Evolutionary conservation across 139 green algal species (phyloP), one percentile per base, ranked within the genome.

Genomic region (Monoraphidium neglectum): DNA sequence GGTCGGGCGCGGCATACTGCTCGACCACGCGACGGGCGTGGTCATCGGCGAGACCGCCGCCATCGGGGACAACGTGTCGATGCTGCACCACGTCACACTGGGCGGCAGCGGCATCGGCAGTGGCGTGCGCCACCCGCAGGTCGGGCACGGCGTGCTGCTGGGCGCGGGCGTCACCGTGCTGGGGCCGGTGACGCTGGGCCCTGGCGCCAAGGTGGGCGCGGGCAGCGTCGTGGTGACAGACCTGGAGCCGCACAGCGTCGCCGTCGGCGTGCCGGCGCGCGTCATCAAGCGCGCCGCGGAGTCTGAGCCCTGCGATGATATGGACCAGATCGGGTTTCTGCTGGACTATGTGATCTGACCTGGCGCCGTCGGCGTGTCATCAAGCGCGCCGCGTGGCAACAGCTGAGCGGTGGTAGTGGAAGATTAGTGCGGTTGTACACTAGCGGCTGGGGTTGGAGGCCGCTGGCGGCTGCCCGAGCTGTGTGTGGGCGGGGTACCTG

Each of bases 11-110:
- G 95, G 94, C 47, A 83, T 98, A 10, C 70, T 99, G 33, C 81
- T 99, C 2, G 95, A 99, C 82, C 95, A 99, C 81, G 95, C 88
- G 12, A 98, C 92, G 23, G 94, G 94, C 1, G 82, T 97, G 1
- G 95, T 99, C 10, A 95, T 99, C 13, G 95, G 96, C 2, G 96
- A 99, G 86, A 98, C 95, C 5, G 93, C 95, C 12, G 88, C 96
- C 18, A 79, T 99, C 10, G 92, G 93, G 6, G 91, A 98, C 78
- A 95, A 97, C 79, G 94, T 97, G 4, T 97, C 91, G 6, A 94
- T 99, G 84, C 88, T 99, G 67, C 96, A 98, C 77, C 91, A 94
- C 73, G 96, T 99, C 15, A 98, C 95, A 5, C 84, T 99, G 8
- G 96, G 96, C 35, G 96, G 89, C 75, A 88, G 82, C 70, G 93